Evolutionary conservation across 192 early-diverging fungal genomes (phyloP).

Genomic region (Podila epicladia): DNA sequence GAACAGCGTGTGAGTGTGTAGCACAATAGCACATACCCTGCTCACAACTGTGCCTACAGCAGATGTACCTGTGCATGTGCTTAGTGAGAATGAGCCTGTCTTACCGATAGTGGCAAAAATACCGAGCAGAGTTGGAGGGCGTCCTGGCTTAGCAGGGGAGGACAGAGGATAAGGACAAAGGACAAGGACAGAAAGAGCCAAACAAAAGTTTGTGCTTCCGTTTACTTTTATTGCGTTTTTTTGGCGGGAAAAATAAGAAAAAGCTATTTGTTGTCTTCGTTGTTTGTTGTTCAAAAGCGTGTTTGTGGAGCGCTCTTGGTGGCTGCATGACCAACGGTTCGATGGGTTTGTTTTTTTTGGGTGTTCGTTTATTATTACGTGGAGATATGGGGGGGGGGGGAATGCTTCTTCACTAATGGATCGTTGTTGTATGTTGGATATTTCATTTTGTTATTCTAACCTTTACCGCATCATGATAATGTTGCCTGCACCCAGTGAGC

Average conservation of each 20-base stretch:
- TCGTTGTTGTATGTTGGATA: not conserved
- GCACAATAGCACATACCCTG: too few relatives aligned
- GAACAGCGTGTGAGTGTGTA: too few relatives aligned
- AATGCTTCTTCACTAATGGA: not conserved
- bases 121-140: not conserved
- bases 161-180: not conserved
- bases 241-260: not conserved
- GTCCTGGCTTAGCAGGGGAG: not conserved
- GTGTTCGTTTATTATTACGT: not conserved
- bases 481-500: constrained; percentile 7
- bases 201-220: not conserved
- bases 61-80: not conserved
- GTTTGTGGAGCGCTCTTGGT: not conserved
- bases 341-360: not conserved
- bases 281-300: not conserved
- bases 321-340: not conserved
- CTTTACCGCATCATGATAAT: constrained; percentile 11
- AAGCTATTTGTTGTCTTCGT: not conserved
- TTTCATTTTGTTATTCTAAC: not conserved
- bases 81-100: not conserved
- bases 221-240: not conserved
- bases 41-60: not conserved
- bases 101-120: not conserved
- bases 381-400: not conserved
- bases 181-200: not conserved